Evolutionary conservation across 202 grass and related monocot genomes (phyloP).

Genomic region (Hordeum pubiflorum): DNA sequence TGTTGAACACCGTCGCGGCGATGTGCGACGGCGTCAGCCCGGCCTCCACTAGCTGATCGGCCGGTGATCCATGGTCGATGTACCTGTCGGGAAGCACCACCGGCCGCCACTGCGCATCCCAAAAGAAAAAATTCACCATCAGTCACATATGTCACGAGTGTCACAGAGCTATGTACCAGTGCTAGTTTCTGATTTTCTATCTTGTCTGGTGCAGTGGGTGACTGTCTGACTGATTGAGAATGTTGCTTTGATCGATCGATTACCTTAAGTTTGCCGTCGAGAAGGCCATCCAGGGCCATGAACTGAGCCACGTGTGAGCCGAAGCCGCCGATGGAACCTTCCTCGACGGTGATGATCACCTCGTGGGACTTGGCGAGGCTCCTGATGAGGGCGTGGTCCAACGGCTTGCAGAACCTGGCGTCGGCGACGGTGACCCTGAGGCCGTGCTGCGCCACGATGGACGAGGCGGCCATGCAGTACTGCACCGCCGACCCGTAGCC

Average conservation of each 20-base stretch:
- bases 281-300: constrained; percentile 79
- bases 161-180: not conserved
- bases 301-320: constrained; percentile 93
- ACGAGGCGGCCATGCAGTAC: constrained; percentile 64
- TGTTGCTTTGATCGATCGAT: not conserved
- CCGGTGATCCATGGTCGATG: constrained; percentile 80
- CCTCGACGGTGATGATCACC: constrained; percentile 89
- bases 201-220: too few relatives aligned
- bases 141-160: not conserved
- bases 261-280: constrained; percentile 86
- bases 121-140: not conserved
- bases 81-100: constrained; percentile 84
- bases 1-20: constrained; percentile 83
- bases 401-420: constrained; percentile 89
- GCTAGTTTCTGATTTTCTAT: too few relatives aligned
- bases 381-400: constrained; percentile 75
- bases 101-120: constrained; percentile 66
- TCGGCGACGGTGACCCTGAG: constrained; percentile 78
- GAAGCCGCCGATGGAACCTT: constrained; percentile 92
- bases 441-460: constrained; percentile 47
- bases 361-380: constrained; percentile 78
- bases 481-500: constrained; percentile 88
- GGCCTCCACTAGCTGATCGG: constrained; percentile 72
- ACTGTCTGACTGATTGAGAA: not conserved
- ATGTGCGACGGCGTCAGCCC: constrained; percentile 83